Base-by-base conservation (phyloP, 202 grass and related monocot genomes). In the Dendrocalamus latiflorus region DNA sequence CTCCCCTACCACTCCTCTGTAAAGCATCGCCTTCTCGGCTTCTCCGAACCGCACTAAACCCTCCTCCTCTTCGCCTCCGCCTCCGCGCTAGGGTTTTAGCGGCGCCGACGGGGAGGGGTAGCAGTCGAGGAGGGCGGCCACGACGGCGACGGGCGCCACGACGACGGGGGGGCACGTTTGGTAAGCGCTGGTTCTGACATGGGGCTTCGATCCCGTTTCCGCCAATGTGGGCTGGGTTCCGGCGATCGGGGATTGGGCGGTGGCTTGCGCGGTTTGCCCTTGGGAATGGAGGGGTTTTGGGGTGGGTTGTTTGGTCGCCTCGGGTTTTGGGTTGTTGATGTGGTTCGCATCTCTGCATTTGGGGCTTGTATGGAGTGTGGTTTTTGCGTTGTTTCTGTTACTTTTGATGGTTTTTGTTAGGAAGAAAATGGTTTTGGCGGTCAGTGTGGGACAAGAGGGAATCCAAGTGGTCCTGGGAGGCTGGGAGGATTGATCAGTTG, bases 81-180 rank as follows among this genome's bases (percentile, higher is more conserved):
- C 9, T 25, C 16, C 47, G 37, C 48, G 34, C 56, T 78, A 83
- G 85, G 80, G 86, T 88, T 88, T 68, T 49, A 53, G 53, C 62
- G 63, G 9, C 33, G 72, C 25, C 24, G 47, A 8, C 11, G 55
- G 9, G 72, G 65, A 66, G 18, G 34, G 58, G 3, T 50, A 42
- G 33, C 24, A 37, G 3, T 36, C 63, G 5, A 17, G 49, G 45
- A 10, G 13, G 25, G 13, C 24, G 55, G 21, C 2, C 53, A 28
- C 57, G 57, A 13, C 57, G 57, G 26, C 49, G 62, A 6, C 8
- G 18, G 39, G 1, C 41, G 21, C 7, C 53, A 28, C 57, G 57
- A 13, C 57, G 57, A 60, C 49, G 62, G 9, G 13, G 13, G 18
- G 28, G 0, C 41, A 34, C 63, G 44, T 61, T 48, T 85, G 87